Evolutionary conservation across 768 basidiomycete species (phyloP).

Genomic region (Leccinellum rugosiceps): DNA sequence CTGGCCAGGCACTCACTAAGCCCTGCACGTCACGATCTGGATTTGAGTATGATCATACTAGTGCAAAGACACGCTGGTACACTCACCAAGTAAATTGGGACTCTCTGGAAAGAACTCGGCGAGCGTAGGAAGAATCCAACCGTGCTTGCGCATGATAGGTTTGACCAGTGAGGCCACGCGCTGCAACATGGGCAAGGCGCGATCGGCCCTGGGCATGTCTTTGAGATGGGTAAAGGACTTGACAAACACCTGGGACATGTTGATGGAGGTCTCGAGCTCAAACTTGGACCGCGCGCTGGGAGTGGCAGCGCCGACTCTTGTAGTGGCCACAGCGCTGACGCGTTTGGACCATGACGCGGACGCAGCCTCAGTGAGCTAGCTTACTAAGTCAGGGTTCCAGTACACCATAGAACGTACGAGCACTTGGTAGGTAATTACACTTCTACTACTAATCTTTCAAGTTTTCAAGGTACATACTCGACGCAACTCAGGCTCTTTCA

Average conservation of each 20-base stretch:
- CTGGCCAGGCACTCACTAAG: conserved; percentile 33
- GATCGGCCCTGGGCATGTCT: conserved; percentile 59
- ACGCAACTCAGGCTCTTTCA: not conserved
- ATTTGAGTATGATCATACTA: conserved; percentile 8
- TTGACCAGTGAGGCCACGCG: conserved; percentile 78
- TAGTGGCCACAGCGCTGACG: conserved; percentile 5
- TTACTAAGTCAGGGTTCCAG: conserved; percentile 14
- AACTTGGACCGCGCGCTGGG: not conserved
- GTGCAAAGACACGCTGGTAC: not conserved
- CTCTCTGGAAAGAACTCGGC: conserved; percentile 85
- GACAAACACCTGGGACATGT: conserved; percentile 58
- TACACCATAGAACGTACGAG: not conserved
- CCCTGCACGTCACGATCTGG: conserved; percentile 21
- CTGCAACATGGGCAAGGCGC: conserved; percentile 65
- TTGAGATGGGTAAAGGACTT: conserved; percentile 71
- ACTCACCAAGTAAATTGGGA: conserved; percentile 67
- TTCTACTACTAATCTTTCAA: too few relatives aligned
- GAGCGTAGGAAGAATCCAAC: conserved; percentile 76
- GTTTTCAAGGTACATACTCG: not conserved
- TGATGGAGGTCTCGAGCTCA: not conserved
- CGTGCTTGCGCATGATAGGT: conserved; percentile 87
- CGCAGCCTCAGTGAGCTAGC: not conserved
- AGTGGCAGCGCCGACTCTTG: not conserved
- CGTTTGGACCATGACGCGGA: not conserved
- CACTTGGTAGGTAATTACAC: too few relatives aligned